phyloP scores from a whole-genome alignment of 2,329 filamentous ascomycete species.

The Microascus cirrosus region DNA sequence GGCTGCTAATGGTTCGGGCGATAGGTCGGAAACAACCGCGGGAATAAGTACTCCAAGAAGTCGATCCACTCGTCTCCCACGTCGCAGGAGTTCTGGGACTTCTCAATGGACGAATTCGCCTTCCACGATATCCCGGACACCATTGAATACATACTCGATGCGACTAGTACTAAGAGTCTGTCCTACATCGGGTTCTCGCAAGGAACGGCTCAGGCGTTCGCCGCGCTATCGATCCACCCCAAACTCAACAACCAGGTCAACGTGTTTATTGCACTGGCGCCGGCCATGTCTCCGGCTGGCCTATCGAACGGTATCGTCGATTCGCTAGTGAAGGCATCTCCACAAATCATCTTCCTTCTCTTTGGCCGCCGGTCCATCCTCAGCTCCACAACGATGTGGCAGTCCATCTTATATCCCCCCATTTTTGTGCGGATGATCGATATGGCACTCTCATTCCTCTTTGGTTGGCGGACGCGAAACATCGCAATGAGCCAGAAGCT shows the following conservation, averaged over 20 bases:
- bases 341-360: slow-evolving; percentile 81
- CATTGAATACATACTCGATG: slow-evolving; percentile 81
- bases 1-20: slow-evolving; percentile 12
- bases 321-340: slow-evolving; percentile 85
- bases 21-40: slow-evolving; percentile 88
- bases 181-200: slow-evolving; percentile 98
- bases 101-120: slow-evolving; percentile 96
- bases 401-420: slow-evolving; percentile 86
- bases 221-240: slow-evolving; percentile 83
- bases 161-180: slow-evolving; percentile 70
- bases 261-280: slow-evolving; percentile 90
- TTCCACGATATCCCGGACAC: slow-evolving; percentile 95
- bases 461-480: slow-evolving; percentile 80
- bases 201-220: slow-evolving; percentile 93
- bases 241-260: slow-evolving; percentile 86
- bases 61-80: slow-evolving; percentile 65
- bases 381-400: slow-evolving; percentile 92
- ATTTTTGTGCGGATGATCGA: slow-evolving; percentile 88
- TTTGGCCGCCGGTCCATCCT: slow-evolving; percentile 89
- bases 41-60: slow-evolving; percentile 99
- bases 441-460: slow-evolving; percentile 67
- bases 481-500: slow-evolving; percentile 83
- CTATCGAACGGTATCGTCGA: slow-evolving; percentile 85
- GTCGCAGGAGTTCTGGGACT: slow-evolving; percentile 81
- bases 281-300: slow-evolving; percentile 91